Conservation (phyloP, 495 filamentous ascomycete genomes). For the Tuber microsphaerosporum region DNA sequence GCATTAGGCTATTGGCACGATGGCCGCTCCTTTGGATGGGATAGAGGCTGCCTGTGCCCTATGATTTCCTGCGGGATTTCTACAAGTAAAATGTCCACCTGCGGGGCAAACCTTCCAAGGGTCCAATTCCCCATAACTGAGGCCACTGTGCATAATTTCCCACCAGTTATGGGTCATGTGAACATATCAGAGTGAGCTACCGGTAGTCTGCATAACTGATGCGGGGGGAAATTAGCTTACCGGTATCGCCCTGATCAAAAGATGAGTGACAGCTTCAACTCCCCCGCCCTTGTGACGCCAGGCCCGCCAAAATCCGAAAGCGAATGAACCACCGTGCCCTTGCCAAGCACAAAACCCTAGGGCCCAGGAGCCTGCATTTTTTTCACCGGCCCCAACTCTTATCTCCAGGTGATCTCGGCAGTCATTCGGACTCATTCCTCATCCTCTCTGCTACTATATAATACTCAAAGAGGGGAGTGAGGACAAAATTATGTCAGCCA, state of each 20-base stretch:
- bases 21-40: background rate
- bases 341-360: background rate
- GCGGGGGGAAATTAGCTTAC: background rate
- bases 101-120: background rate
- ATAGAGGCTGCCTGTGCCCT: background rate
- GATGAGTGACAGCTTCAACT: background rate
- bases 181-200: background rate
- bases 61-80: background rate
- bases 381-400: background rate
- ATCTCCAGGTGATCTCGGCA: background rate
- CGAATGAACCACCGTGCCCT: background rate
- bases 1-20: background rate
- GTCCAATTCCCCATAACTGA: background rate
- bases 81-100: background rate
- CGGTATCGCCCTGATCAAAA: background rate
- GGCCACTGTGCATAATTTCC: background rate
- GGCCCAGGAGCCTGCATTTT: background rate
- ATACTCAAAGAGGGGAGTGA: background rate
- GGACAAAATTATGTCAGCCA: background rate
- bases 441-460: background rate
- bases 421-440: background rate
- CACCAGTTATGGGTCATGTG: background rate
- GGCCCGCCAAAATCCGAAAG: background rate
- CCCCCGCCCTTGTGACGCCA: background rate
- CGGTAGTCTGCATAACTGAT: background rate